phyloP scores from a whole-genome alignment of 805 yeast species.

The Cyberlindnera sargentensis region DNA sequence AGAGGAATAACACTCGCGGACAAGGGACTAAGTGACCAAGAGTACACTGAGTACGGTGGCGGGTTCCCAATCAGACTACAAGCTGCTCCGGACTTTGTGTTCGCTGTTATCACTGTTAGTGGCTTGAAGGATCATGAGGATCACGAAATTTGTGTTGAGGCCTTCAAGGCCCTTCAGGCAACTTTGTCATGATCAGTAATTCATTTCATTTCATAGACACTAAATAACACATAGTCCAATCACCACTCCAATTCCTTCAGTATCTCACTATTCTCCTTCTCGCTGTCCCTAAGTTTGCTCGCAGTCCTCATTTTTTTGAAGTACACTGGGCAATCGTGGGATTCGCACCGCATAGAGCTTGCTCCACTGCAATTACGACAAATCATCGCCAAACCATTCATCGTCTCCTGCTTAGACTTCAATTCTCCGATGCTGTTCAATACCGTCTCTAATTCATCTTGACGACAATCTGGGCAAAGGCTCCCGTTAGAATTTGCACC shows the following conservation, averaged over 20 bases:
- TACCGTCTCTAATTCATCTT: slow-evolving; percentile 30
- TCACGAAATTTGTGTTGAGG: slow-evolving; percentile 39
- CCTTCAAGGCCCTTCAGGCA: slow-evolving; percentile 9
- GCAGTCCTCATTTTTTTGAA: slow-evolving; percentile 42
- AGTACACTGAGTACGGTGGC: slow-evolving; percentile 52
- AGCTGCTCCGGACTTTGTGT: slow-evolving; percentile 23
- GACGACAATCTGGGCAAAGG: slow-evolving; percentile 30
- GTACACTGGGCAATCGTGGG: slow-evolving; percentile 60
- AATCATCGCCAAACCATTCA: slow-evolving; percentile 24
- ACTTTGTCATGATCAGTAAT: neutral
- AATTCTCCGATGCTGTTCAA: slow-evolving; percentile 25
- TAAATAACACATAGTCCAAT: neutral
- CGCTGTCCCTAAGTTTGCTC: slow-evolving; percentile 22
- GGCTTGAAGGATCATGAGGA: slow-evolving; percentile 52
- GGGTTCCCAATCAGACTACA: slow-evolving; percentile 40
- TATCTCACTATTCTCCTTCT: slow-evolving; percentile 5
- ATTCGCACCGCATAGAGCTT: slow-evolving; percentile 39
- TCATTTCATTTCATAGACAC: neutral
- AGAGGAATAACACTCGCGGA: slow-evolving; percentile 33
- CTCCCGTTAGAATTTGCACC: slow-evolving; percentile 10
- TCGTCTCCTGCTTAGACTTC: slow-evolving; percentile 22
- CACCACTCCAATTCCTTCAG: slow-evolving; percentile 8
- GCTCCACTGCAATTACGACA: slow-evolving; percentile 33
- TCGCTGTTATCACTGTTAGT: slow-evolving; percentile 47
- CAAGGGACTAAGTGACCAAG: slow-evolving; percentile 32